These are phyloP conservation scores for Penicillium waksmanii DNA, from an alignment of 495 filamentous ascomycete genomes.

Conservation along the genomic window DNA sequence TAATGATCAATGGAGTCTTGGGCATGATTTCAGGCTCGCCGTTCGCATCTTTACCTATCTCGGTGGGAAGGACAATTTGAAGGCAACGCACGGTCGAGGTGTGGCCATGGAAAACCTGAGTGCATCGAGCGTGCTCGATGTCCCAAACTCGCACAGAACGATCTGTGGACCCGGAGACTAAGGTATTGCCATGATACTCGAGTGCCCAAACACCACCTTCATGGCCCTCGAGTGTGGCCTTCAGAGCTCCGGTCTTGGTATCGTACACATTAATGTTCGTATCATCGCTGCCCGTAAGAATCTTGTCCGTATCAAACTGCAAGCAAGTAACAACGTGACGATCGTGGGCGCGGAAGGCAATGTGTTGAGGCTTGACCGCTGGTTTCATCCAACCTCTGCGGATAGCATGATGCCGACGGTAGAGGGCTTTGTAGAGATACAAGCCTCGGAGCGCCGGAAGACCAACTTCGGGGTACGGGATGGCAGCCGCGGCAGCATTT, in stretches of 20 bases:
- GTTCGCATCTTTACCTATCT: slow-evolving; percentile 70
- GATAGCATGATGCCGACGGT: slow-evolving; percentile 87
- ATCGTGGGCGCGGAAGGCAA: slow-evolving; percentile 94
- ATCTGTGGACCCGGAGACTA: slow-evolving; percentile 97
- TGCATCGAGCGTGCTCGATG: slow-evolving; percentile 87
- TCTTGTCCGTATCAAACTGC: slow-evolving; percentile 97
- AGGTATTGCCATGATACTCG: slow-evolving; percentile 90
- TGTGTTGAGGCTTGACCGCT: slow-evolving; percentile 84
- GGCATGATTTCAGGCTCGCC: slow-evolving; percentile 87
- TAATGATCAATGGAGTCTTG: slow-evolving; percentile 92
- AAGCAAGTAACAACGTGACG: slow-evolving; percentile 97
- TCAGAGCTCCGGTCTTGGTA: slow-evolving; percentile 87
- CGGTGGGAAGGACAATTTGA: slow-evolving; percentile 87
- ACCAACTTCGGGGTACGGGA: slow-evolving; percentile 81
- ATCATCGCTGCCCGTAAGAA: slow-evolving; percentile 96
- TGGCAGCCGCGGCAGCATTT: slow-evolving; percentile 74
- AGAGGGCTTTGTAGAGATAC: slow-evolving; percentile 95
- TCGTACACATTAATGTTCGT: slow-evolving; percentile 98
- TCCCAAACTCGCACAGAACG: slow-evolving; percentile 97
- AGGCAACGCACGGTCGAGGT: slow-evolving; percentile 96
- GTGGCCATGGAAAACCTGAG: slow-evolving; percentile 94
- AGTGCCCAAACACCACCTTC: slow-evolving; percentile 98
- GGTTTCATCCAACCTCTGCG: slow-evolving; percentile 87
- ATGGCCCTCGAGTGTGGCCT: slow-evolving; percentile 83
- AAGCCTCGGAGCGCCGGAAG: slow-evolving; percentile 76